Conservation (phyloP, 2,329 filamentous ascomycete species). For the Colletotrichum shisoi region DNA sequence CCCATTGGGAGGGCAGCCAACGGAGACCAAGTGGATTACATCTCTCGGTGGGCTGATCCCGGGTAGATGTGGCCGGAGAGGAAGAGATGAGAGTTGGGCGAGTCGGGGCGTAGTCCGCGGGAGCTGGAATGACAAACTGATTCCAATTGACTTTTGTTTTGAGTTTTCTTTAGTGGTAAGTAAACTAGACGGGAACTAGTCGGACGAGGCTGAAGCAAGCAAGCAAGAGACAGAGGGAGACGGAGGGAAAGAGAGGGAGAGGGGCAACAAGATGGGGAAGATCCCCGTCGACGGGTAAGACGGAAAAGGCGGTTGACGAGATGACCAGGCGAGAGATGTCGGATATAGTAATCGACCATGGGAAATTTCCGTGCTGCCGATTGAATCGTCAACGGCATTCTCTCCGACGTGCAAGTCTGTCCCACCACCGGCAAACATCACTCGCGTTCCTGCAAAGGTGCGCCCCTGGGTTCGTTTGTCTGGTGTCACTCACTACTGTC, state of each 20-base stretch:
- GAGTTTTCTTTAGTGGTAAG: background rate
- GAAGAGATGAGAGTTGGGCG: background rate
- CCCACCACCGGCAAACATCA: background rate
- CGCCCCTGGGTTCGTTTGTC: background rate
- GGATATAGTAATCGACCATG: background rate
- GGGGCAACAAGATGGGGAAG: slow-evolving; percentile 2
- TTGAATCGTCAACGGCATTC: slow-evolving; percentile 11
- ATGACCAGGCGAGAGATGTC: slow-evolving; percentile 2
- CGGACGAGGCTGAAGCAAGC: background rate
- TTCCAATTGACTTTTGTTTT: slow-evolving; percentile 20
- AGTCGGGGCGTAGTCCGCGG: slow-evolving; percentile 30
- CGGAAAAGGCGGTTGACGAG: slow-evolving; percentile 4
- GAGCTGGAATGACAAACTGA: background rate
- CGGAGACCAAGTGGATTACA: slow-evolving; percentile 22
- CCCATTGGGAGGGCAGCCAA: slow-evolving; percentile 25
- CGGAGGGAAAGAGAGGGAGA: background rate
- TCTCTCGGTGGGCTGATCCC: slow-evolving; percentile 22
- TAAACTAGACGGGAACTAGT: background rate
- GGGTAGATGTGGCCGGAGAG: slow-evolving; percentile 18
- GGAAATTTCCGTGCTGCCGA: background rate
- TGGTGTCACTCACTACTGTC: background rate
- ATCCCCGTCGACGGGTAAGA: background rate
- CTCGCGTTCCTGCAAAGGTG: background rate
- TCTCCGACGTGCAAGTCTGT: background rate
- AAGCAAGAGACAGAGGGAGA: too few relatives aligned